A percentile compares a stretch with the other conserved stretches of the same genome.
phyloP scores from a whole-genome alignment of 2,329 filamentous ascomycete genomes.

The Graphilbum sp. region DNA sequence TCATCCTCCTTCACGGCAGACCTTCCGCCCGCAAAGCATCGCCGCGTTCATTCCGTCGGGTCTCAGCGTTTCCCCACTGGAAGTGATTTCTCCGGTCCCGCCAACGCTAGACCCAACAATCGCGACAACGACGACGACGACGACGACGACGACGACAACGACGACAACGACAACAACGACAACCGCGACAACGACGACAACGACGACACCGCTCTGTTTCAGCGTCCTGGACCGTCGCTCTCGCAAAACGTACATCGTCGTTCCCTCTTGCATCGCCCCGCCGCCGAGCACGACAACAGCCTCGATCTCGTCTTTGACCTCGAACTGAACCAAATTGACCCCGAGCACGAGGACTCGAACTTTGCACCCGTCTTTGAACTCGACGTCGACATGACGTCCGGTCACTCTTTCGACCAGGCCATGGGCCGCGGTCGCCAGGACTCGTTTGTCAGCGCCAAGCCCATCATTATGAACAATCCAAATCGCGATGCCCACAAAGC shows the following conservation, averaged over 20 bases:
- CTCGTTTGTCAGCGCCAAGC: conserved; percentile 50
- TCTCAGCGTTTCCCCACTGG: too few species aligned
- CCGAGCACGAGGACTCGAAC: conserved; percentile 4
- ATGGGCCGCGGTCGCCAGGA: conserved; percentile 44
- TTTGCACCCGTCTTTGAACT: conserved; percentile 10
- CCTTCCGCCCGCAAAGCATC: conserved; percentile 1
- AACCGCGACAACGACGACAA: conserved; percentile 1
- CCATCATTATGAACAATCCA: conserved; percentile 49
- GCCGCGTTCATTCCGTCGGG: conserved; percentile 3
- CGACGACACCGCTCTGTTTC: conserved; percentile 17
- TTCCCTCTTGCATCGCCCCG: neutral
- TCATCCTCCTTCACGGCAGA: conserved; percentile 1
- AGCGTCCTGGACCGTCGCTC: conserved; percentile 24
- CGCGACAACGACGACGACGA: too few species aligned
- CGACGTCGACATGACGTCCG: conserved; percentile 40
- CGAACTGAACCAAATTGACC: conserved; percentile 20
- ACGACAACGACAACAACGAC: neutral
- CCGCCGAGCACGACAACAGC: neutral
- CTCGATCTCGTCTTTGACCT: neutral
- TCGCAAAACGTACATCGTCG: too few species aligned
- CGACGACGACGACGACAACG: too few species aligned
- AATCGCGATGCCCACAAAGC: conserved; percentile 43
- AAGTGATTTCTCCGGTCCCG: too few species aligned
- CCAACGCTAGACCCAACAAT: too few species aligned
- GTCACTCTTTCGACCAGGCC: conserved; percentile 39